Evolutionary conservation across 306 rosid species (phyloP), one percentile per base, ranked within the genome.

Genomic region (Gastrolobium bilobum): DNA sequence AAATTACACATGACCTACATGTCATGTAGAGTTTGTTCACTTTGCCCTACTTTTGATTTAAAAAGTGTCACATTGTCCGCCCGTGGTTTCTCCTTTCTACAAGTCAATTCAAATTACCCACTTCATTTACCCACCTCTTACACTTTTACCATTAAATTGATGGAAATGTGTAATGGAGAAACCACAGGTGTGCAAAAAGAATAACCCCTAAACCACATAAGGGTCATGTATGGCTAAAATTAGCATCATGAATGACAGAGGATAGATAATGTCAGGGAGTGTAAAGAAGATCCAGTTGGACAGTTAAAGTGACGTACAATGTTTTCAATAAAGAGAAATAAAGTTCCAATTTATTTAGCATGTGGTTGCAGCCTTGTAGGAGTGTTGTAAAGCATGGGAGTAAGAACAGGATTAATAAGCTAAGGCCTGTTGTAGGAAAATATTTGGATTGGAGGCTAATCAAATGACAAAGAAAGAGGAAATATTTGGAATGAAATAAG

Each of bases 31-130:
- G 68, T 33, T 56, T 31, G 75, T 42, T 42, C 48, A 15, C 48
- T 52, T 51, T 52, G 15, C 35, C 35, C 64, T 52, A 40, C 13
- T 10, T 76, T 13, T 30, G 34, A 73, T 59, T 61, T 62, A 10
- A 76, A 47, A 63, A 38, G 14, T 26, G 73, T 37, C 53, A 63
- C 80, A 50, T 7, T 40, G 35, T 65, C 15, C 15, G 6, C 72
- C 30, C 29, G 14, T 46, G 37, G 38, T 62, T 48, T 75, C 61
- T 75, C 38, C 70, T 46, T 31, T 48, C 52, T 10, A 48, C 29
- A 47, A 61, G 39, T 26, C 47, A 10, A 10, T 46, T 75, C 70
- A 75, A 34, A 75, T 60, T 56, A 72, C 71, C 40, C 71, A 20
- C 52, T 40, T 40, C 51, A 39, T 3, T 40, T 65, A 43, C 77